Conservation (phyloP, 495 filamentous ascomycete species). For the Corynascus novoguineensis region DNA sequence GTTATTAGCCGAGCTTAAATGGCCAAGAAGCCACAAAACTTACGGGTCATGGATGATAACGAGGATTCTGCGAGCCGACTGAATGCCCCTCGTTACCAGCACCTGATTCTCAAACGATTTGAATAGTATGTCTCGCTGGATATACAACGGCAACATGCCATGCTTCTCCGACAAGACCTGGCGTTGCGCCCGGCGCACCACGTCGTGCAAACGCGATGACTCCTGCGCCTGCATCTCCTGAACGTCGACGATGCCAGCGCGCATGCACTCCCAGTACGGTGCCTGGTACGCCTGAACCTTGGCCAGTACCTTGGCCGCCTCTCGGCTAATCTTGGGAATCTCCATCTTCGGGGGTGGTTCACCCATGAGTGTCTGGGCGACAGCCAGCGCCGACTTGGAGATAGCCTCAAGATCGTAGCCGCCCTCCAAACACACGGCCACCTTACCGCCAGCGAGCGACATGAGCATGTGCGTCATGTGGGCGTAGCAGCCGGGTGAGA, state of each 20-base stretch:
- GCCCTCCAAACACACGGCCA: slow-evolving; percentile 89
- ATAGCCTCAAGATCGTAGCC: slow-evolving; percentile 94
- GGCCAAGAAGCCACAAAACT: slow-evolving; percentile 28
- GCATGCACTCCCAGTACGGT: slow-evolving; percentile 58
- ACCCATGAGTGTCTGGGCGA: slow-evolving; percentile 89
- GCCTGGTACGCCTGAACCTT: slow-evolving; percentile 50
- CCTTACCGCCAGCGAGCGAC: slow-evolving; percentile 84
- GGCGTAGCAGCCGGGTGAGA: slow-evolving; percentile 84
- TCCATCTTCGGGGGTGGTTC: slow-evolving; percentile 74
- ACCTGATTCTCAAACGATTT: slow-evolving; percentile 85
- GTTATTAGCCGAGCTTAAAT: background rate
- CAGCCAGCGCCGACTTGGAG: slow-evolving; percentile 82
- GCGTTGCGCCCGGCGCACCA: slow-evolving; percentile 68
- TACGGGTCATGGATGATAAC: slow-evolving; percentile 80
- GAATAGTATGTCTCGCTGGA: slow-evolving; percentile 64
- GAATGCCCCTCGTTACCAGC: slow-evolving; percentile 58
- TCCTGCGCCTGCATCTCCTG: slow-evolving; percentile 33
- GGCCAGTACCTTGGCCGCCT: slow-evolving; percentile 46
- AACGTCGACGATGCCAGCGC: slow-evolving; percentile 44
- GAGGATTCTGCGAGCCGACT: slow-evolving; percentile 48
- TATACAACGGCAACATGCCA: slow-evolving; percentile 67
- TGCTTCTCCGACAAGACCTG: slow-evolving; percentile 62
- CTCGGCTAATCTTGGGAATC: slow-evolving; percentile 43
- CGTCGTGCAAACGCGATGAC: slow-evolving; percentile 49
- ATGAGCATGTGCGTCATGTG: slow-evolving; percentile 99